phyloP scores from a whole-genome alignment of 371 early-diverging fungal genomes.

The Chytridium lagenaria region DNA sequence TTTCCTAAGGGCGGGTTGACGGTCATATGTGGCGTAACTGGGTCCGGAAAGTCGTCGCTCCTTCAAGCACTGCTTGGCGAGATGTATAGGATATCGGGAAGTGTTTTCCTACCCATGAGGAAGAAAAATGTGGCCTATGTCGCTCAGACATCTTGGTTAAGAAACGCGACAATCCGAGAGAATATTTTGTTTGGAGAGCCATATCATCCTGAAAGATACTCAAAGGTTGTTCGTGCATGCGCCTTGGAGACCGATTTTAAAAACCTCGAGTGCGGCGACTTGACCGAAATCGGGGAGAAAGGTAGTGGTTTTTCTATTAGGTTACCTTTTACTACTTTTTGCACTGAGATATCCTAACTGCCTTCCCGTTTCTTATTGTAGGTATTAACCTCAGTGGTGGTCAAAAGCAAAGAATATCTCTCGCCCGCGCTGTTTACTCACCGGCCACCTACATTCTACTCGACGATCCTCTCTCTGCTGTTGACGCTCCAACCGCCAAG shows the following conservation, averaged over 20 bases:
- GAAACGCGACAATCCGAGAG: slow-evolving; percentile 46
- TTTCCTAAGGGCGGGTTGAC: slow-evolving; percentile 40
- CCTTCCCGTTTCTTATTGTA: slow-evolving; percentile 39
- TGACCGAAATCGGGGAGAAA: too few relatives aligned
- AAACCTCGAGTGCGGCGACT: slow-evolving; percentile 76
- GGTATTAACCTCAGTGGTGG: too few relatives aligned
- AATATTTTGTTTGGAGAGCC: slow-evolving; percentile 55
- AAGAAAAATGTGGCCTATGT: slow-evolving; percentile 61
- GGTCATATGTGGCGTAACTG: slow-evolving; percentile 41
- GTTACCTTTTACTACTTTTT: too few relatives aligned
- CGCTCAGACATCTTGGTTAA: slow-evolving; percentile 56
- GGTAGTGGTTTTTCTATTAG: too few relatives aligned
- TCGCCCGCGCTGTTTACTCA: too few relatives aligned
- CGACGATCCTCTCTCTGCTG: slow-evolving; percentile 72
- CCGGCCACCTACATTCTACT: slow-evolving; percentile 39
- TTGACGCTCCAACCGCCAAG: slow-evolving; percentile 86
- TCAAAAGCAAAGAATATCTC: too few relatives aligned
- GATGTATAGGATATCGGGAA: slow-evolving; percentile 42
- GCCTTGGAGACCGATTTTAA: slow-evolving; percentile 81
- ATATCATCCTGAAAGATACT: slow-evolving; percentile 55
- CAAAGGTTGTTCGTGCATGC: slow-evolving; percentile 53
- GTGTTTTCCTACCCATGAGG: slow-evolving; percentile 48
- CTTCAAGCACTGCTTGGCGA: slow-evolving; percentile 45
- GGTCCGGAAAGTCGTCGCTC: slow-evolving; percentile 41
- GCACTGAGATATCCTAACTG: slow-evolving; percentile 59